Evolutionary conservation across 2,329 filamentous ascomycete species (phyloP), one percentile per base, ranked within the genome.

Genomic region (Sphaerulina musiva): DNA sequence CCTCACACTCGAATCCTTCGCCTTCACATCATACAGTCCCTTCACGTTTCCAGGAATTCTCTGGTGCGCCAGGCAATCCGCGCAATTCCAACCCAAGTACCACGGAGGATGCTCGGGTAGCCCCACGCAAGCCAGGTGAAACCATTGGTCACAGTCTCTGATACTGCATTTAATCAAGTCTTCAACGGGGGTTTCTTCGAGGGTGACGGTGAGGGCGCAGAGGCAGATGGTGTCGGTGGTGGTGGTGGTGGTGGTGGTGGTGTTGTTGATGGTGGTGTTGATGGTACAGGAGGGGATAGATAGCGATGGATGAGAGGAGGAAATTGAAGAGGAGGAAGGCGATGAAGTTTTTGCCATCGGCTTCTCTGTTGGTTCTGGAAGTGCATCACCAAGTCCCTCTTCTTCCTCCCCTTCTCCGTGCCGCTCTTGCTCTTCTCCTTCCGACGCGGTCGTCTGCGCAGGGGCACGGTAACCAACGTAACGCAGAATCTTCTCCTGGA

Each of bases 1-100:
- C 49, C 32, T 41, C 44, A 31, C 36, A 23, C 41, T 43, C 20
- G 44, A 26, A 3, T 41, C 46, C 31, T 40, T 29, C 1, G 26
- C 26, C 36, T 42, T 45, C 36, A 45, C 11, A 29, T 48, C 49
- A 36, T 39, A 56, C 46, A 40, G 23, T 6, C 57, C 46, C 8
- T 40, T 39, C 29, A 38, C 44, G 36, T 32, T 31, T 6, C 40
- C 31, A n/a, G 36, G 11, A n/a, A 56, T 41, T 26, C 45, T 45
- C 12, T 47, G 43, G 2, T 10, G 38, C 2, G 36, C 23, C 7
- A 47, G n/a, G 14, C 57, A 59, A 6, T 31, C 29, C 1, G 46
- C 48, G 45, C 59, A 61, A 48, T 54, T 57, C 59, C 59, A 61
- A 11, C 46, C 43, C 17, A 61, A 42, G 6, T 39, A 14, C 26